Evolutionary conservation across 208 protist genomes (phyloP).

Genomic region (Naegleria fowleri): DNA sequence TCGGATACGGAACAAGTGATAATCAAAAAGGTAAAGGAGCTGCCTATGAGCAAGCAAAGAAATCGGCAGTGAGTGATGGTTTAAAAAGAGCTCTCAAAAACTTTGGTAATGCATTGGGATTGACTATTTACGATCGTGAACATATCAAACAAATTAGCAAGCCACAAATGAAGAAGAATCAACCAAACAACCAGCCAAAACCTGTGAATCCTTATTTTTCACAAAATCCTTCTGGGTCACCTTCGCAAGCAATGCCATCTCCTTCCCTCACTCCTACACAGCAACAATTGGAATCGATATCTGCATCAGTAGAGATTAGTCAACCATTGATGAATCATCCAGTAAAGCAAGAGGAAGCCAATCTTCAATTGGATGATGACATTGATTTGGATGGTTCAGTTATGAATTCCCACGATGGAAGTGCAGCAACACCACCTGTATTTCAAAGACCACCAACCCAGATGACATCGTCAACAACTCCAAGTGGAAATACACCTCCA

Average conservation of each 20-base stretch:
- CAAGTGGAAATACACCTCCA: background rate
- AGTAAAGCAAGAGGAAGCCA: background rate
- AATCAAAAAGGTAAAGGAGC: slow-evolving; percentile 45
- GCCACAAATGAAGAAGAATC: slow-evolving; percentile 20
- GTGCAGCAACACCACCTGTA: background rate
- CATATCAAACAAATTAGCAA: slow-evolving; percentile 35
- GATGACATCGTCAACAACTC: background rate
- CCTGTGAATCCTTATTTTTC: slow-evolving; percentile 10
- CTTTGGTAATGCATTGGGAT: slow-evolving; percentile 56
- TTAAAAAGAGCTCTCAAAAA: slow-evolving; percentile 50
- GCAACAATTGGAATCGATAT: background rate
- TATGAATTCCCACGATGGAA: background rate
- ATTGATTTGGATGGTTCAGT: background rate
- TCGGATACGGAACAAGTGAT: slow-evolving; percentile 51
- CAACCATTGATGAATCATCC: background rate
- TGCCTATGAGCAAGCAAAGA: slow-evolving; percentile 54
- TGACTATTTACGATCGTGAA: slow-evolving; percentile 51
- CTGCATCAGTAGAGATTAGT: background rate
- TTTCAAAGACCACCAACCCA: background rate
- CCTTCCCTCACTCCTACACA: background rate
- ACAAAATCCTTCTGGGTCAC: background rate
- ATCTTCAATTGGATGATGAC: background rate
- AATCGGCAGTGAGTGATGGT: slow-evolving; percentile 57
- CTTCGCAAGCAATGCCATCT: background rate
- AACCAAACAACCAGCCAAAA: background rate